Conservation (phyloP, 2,329 filamentous ascomycete genomes). For the Fusarium illudens region DNA sequence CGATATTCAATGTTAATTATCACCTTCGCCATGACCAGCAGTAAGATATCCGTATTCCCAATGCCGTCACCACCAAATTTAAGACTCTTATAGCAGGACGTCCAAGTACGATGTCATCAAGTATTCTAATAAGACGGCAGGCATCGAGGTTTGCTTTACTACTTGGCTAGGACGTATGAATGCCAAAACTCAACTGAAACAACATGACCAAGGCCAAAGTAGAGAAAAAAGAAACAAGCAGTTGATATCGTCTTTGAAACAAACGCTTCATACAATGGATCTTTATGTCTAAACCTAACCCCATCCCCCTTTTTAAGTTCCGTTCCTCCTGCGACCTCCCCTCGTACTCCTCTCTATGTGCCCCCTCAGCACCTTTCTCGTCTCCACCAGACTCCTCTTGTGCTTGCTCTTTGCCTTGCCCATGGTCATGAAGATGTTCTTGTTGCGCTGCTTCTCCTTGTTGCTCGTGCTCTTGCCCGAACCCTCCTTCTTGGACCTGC, state of each 20-base stretch:
- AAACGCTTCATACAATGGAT: constrained; percentile 20
- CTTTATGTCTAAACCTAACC: constrained; percentile 9
- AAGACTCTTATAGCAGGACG: too few relatives aligned
- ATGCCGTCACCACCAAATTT: too few relatives aligned
- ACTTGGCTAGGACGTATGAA: too few relatives aligned
- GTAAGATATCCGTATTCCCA: too few relatives aligned
- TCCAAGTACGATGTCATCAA: too few relatives aligned
- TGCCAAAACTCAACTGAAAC: too few relatives aligned
- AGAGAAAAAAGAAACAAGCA: constrained; percentile 5
- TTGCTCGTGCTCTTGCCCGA: constrained; percentile 97
- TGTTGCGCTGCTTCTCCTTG: constrained; percentile 93
- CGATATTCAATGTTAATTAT: neutral
- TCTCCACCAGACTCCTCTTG: constrained; percentile 91
- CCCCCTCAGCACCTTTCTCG: constrained; percentile 78
- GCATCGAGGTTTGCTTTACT: too few relatives aligned
- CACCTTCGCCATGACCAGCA: too few relatives aligned
- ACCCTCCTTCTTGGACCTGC: constrained; percentile 85
- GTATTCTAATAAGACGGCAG: neutral
- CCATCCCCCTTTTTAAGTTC: constrained; percentile 37
- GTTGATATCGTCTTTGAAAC: constrained; percentile 13
- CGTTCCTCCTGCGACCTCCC: constrained; percentile 83
- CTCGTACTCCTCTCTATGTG: constrained; percentile 86
- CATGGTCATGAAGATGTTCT: constrained; percentile 99
- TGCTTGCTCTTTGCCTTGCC: constrained; percentile 96
- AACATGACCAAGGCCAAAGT: neutral